Conservation (phyloP, 352 stramenopile species). For the Pythium oligandrum region DNA sequence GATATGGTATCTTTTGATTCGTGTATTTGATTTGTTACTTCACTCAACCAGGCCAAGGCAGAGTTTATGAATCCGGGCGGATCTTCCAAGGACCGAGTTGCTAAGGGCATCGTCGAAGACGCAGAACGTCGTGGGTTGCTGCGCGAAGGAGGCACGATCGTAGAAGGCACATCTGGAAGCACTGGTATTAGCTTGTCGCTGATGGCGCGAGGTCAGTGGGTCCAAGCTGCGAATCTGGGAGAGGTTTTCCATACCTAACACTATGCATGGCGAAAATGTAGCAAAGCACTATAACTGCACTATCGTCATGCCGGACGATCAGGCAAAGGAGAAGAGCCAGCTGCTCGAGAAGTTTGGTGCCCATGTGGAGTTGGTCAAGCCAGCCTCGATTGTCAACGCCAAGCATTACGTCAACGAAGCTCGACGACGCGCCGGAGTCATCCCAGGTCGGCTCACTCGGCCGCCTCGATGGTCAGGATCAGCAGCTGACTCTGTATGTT, state of each 20-base stretch:
- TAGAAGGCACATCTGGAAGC: constrained; percentile 97
- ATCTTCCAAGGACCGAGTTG: constrained; percentile 97
- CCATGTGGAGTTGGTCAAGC: constrained; percentile 85
- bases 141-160: constrained; percentile 89
- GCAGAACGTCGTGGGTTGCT: constrained; percentile 88
- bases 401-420: constrained; percentile 98
- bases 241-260: not conserved
- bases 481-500: not conserved
- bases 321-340: constrained; percentile 90
- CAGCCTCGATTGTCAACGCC: constrained; percentile 95
- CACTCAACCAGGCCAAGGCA: constrained; percentile 77
- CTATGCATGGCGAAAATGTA: constrained; percentile 11
- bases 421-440: constrained; percentile 73
- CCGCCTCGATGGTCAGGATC: too few species aligned
- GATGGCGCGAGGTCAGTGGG: constrained; percentile 70
- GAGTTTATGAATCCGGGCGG: constrained; percentile 97
- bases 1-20: constrained; percentile 11
- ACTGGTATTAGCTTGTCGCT: constrained; percentile 97
- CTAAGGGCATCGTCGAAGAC: constrained; percentile 92
- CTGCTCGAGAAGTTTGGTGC: constrained; percentile 82
- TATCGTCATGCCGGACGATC: constrained; percentile 98
- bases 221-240: not conserved
- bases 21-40: constrained; percentile 1
- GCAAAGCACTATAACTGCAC: constrained; percentile 92
- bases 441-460: constrained; percentile 34